Conservation (phyloP, 2,329 filamentous ascomycete species). For the Phialophora verrucosa region DNA sequence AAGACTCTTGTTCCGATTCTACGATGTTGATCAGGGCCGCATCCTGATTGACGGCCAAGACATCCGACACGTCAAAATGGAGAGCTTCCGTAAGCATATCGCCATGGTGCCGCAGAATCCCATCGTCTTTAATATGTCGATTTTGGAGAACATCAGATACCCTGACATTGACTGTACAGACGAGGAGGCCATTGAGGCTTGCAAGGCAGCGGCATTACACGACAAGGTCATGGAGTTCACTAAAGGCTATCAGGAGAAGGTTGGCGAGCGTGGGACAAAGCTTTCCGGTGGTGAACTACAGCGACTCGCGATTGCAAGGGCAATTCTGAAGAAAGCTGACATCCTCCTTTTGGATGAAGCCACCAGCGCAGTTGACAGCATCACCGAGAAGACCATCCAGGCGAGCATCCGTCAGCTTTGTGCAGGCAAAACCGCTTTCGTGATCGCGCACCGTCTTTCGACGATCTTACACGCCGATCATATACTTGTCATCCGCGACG, state of each 20-base stretch:
- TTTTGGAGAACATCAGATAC: conserved; percentile 70
- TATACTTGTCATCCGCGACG: conserved; percentile 69
- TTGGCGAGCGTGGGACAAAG: conserved; percentile 58
- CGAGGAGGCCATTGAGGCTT: conserved; percentile 65
- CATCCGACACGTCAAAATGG: conserved; percentile 63
- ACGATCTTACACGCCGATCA: conserved; percentile 61
- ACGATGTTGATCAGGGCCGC: conserved; percentile 56
- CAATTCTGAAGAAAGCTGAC: conserved; percentile 51
- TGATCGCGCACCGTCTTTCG: conserved; percentile 55
- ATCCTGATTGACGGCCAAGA: conserved; percentile 62
- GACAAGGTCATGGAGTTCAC: conserved; percentile 67
- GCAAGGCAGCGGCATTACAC: conserved; percentile 67
- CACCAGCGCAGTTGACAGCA: conserved; percentile 57
- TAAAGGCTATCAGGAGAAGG: conserved; percentile 55
- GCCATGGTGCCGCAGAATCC: conserved; percentile 71
- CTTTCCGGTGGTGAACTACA: conserved; percentile 61
- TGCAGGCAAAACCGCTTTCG: conserved; percentile 58
- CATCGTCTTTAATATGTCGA: conserved; percentile 67
- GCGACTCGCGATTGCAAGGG: conserved; percentile 56
- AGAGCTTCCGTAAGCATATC: conserved; percentile 63
- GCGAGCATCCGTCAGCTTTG: conserved; percentile 54
- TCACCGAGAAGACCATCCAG: conserved; percentile 56
- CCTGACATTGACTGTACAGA: conserved; percentile 66
- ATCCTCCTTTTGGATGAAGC: conserved; percentile 59
- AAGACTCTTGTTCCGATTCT: conserved; percentile 62